Percentiles rank a stretch among this genome's conserved stretches.
Evolutionary conservation across 495 filamentous ascomycete genomes (phyloP).

Genomic region (Lasiosphaeria miniovina): DNA sequence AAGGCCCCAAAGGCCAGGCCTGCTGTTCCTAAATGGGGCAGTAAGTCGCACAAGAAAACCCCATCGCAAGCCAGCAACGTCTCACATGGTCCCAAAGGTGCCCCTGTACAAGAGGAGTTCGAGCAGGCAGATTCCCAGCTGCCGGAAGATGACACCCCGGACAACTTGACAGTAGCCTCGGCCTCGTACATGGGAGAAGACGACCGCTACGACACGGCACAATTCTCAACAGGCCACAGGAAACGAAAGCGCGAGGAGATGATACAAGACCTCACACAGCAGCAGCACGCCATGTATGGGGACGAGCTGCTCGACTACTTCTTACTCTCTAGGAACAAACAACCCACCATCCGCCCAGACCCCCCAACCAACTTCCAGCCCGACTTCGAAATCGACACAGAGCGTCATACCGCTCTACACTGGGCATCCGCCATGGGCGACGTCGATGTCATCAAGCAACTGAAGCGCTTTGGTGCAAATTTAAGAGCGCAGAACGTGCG

Average conservation of each 20-base stretch:
- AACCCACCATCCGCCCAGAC: slow-evolving; percentile 64
- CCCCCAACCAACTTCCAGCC: slow-evolving; percentile 82
- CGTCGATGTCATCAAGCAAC: slow-evolving; percentile 78
- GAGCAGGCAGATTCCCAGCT: slow-evolving; percentile 54
- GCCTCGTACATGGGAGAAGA: slow-evolving; percentile 82
- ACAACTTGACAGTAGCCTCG: slow-evolving; percentile 73
- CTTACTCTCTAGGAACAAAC: slow-evolving; percentile 70
- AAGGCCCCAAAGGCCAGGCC: slow-evolving; percentile 58
- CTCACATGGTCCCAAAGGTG: slow-evolving; percentile 25
- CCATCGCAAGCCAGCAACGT: slow-evolving; percentile 16
- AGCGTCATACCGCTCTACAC: slow-evolving; percentile 84
- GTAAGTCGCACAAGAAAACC: slow-evolving; percentile 33
- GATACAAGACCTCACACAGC: slow-evolving; percentile 65
- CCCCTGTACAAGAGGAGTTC: slow-evolving; percentile 40
- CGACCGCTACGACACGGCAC: slow-evolving; percentile 64
- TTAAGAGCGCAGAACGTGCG: slow-evolving; percentile 65
- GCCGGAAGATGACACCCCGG: slow-evolving; percentile 77
- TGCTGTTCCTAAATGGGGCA: slow-evolving; percentile 52
- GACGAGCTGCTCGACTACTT: slow-evolving; percentile 95
- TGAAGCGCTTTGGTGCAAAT: slow-evolving; percentile 72
- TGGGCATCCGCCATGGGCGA: slow-evolving; percentile 99
- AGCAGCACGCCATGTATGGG: slow-evolving; percentile 82
- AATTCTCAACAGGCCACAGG: slow-evolving; percentile 63
- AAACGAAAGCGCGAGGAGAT: slow-evolving; percentile 77
- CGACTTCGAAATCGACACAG: slow-evolving; percentile 83